Percentiles rank a stretch among this genome's conserved stretches.
Evolutionary conservation across 768 basidiomycete genomes (phyloP).

Genomic region (Inosperma sp.): DNA sequence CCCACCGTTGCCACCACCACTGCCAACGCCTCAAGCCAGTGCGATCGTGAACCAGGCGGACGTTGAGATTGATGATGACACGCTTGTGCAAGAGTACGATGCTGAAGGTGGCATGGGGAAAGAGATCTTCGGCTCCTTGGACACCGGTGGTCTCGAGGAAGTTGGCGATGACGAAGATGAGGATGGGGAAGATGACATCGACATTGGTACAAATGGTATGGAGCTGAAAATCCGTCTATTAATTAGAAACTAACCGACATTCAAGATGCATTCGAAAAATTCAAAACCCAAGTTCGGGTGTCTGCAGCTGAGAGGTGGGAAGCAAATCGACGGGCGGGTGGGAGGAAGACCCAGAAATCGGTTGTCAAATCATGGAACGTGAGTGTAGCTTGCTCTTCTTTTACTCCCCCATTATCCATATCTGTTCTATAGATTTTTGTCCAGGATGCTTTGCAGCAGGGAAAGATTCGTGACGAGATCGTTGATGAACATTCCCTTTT

Average conservation of each 20-base stretch:
- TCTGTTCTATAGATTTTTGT: background rate
- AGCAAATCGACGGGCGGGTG: conserved; percentile 21
- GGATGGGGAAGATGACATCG: background rate
- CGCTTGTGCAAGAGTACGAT: background rate
- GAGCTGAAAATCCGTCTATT: background rate
- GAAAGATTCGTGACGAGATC: conserved; percentile 15
- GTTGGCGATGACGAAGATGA: background rate
- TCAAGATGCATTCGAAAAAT: conserved; percentile 10
- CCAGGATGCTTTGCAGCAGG: background rate
- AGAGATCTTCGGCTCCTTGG: background rate
- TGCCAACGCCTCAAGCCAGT: background rate
- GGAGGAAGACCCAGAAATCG: conserved; percentile 22
- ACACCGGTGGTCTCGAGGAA: background rate
- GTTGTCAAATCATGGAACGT: conserved; percentile 23
- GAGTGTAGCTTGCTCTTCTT: background rate
- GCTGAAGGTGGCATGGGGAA: background rate
- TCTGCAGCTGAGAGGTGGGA: conserved; percentile 21
- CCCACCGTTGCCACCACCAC: background rate
- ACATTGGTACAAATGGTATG: background rate
- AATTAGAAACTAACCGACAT: background rate
- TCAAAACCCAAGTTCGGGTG: conserved; percentile 14
- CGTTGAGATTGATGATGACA: background rate
- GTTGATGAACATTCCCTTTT: conserved; percentile 21
- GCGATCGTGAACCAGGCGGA: background rate
- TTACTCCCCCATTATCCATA: background rate